Conservation (phyloP, 495 filamentous ascomycete species). For the Neurospora cerealis region DNA sequence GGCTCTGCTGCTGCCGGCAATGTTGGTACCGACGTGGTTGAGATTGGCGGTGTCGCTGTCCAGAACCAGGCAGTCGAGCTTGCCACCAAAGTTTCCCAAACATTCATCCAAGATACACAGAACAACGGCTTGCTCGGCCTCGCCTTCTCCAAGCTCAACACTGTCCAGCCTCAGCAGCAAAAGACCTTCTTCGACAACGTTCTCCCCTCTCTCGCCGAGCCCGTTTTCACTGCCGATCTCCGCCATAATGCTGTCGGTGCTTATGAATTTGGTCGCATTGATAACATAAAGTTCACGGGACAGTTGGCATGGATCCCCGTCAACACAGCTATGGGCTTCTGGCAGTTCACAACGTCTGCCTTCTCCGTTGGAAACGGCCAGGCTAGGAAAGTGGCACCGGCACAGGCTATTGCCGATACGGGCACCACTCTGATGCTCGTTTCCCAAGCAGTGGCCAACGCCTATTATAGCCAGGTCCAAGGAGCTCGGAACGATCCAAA, state of each 20-base stretch:
- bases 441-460: conserved; percentile 45
- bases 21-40: conserved; percentile 64
- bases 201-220: conserved; percentile 48
- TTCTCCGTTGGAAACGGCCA: conserved; percentile 45
- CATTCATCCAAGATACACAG: conserved; percentile 50
- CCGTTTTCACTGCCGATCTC: conserved; percentile 65
- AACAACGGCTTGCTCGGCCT: conserved; percentile 72
- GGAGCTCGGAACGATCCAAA: conserved; percentile 39
- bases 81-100: conserved; percentile 50
- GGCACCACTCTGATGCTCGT: conserved; percentile 66
- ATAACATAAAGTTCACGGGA: conserved; percentile 54
- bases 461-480: conserved; percentile 53
- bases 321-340: conserved; percentile 58
- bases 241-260: conserved; percentile 49
- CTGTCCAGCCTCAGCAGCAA: conserved; percentile 53
- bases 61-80: conserved; percentile 61
- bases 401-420: conserved; percentile 59
- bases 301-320: conserved; percentile 53
- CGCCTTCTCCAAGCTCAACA: conserved; percentile 67
- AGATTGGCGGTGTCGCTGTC: conserved; percentile 62
- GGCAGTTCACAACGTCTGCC: conserved; percentile 54
- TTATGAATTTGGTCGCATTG: conserved; percentile 72
- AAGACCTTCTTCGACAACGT: conserved; percentile 80
- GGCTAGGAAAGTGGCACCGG: conserved; percentile 24
- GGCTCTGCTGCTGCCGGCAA: conserved; percentile 52